Base-by-base conservation (phyloP, 148 eudicot genomes). In the Selenicereus undatus region DNA sequence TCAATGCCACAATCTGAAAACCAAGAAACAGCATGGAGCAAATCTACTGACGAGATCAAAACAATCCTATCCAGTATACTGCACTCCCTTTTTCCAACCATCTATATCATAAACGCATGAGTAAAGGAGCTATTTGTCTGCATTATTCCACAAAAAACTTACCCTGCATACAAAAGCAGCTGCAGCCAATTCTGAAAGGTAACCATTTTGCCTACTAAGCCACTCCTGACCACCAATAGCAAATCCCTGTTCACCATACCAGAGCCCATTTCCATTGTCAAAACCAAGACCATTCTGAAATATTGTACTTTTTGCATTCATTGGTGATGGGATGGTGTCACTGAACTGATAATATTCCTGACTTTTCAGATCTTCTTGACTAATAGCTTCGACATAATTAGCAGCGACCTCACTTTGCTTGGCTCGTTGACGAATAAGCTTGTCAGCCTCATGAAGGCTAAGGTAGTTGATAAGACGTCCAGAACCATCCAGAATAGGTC, bases 161-260 rank as follows among this genome's bases (percentile, higher is more conserved):
- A 96, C 99, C 86, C 94, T 87, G 91, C 99, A 96, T 29, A 93
- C 99, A 90, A 91, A 96, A 81, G 99, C 98, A 81, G 98, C 99
- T 77, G 98, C 99, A 85, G 98, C 99, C 89, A 96, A 84, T 82
- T 96, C 99, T 30, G 99, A 92, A 75, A 96, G 89, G 86, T 93
- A 93, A 78, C 94, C 97, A 85, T 92, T 91, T 72, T 80, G 82
- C 72, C 97, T 82, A 82, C 95, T 92, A 70, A 92, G 87, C 78
- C 93, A 91, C 87, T 96, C 99, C 83, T 90, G 93, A 72, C 97
- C 97, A 73, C 99, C 99, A 80, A 96, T 91, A 76, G 99, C 99
- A 88, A 96, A 96, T 66, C 99, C 99, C 79, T 92, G 97, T 77
- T 93, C 97, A 68, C 97, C 84, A 75, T 86, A 86, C 94, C 94